Evolutionary conservation across 2,329 filamentous ascomycete genomes (phyloP), one percentile per base, ranked within the genome.

Genomic region (Pestalotiopsis sp.): DNA sequence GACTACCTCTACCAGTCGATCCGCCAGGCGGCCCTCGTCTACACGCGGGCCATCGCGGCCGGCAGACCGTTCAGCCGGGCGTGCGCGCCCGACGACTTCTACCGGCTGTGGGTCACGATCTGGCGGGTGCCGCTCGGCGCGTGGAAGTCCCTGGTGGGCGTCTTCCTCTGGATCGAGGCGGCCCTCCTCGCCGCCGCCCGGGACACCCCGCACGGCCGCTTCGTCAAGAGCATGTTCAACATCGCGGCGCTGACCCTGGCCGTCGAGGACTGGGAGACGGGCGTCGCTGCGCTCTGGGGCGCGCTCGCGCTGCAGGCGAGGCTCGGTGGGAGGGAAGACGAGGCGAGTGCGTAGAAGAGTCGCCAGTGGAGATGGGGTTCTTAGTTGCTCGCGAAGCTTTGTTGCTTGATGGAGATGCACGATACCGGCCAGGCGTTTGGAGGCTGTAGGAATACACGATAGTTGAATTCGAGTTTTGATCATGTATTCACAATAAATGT

Each of bases 81-180:
- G 0, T 83, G 85, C 66, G 77, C 76, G 3, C 69, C 77, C 3
- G 70, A 73, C 9, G 82, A 85, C 58, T 82, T 85, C 68, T 67
- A 78, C 11, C 73, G 74, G 58, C 79, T 87, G 4, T 88, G 85
- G 85, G 77, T 77, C 14, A 80, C 80, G 2, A 77, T 82, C 12
- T 87, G 85, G 85, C 78, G 80, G 20, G 81, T 85, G 4, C 80
- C 83, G 1, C 76, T 86, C 41, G 75, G 81, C 2, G 79, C 77
- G 4, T 86, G 85, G 85, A 82, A 83, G 68, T 74, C 78, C 2
- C 77, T 84, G 27, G 77, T 85, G 14, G 85, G 85, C 39, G 80
- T 88, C 14, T 84, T 85, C 66, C 76, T 81, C 64, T 87, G 85
- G 85, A 75, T 85, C 27, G 77, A 84, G 70, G 70, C 86, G 61